These are phyloP conservation scores for Zasmidium citrigriseum DNA, from an alignment of 2,329 filamentous ascomycete genomes.

Conservation along the genomic window DNA sequence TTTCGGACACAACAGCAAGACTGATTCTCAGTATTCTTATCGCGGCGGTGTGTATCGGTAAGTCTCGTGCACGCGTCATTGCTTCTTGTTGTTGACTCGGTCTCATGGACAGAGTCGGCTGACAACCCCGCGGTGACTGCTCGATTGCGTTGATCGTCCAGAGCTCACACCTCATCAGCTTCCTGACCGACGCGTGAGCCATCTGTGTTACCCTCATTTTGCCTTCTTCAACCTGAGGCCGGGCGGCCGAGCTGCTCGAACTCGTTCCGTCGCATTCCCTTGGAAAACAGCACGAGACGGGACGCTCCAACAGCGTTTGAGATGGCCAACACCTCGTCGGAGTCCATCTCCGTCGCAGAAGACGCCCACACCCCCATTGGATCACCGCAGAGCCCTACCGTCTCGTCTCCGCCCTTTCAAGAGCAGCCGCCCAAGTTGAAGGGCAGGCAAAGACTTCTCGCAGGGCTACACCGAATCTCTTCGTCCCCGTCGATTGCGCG, in stretches of 20 bases:
- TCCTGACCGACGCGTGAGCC: not conserved
- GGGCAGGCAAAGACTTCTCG: constrained; percentile 68
- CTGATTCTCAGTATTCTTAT: not conserved
- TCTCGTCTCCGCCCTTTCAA: constrained; percentile 23
- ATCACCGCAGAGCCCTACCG: constrained; percentile 29
- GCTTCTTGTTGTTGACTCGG: not conserved
- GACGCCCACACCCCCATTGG: constrained; percentile 15
- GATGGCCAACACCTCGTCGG: constrained; percentile 20
- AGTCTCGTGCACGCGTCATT: not conserved
- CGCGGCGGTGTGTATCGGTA: not conserved
- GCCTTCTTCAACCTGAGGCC: not conserved
- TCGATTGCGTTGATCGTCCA: not conserved
- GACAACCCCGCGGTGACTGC: not conserved
- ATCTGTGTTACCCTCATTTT: not conserved
- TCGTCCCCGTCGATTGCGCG: constrained; percentile 73
- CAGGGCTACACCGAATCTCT: constrained; percentile 76
- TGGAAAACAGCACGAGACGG: constrained; percentile 1
- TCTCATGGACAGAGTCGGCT: constrained; percentile 3
- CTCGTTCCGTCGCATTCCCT: not conserved
- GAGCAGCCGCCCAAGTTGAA: constrained; percentile 60
- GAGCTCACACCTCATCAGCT: constrained; percentile 1
- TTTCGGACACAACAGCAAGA: constrained; percentile 1
- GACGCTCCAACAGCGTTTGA: constrained; percentile 5
- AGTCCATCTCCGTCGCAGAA: constrained; percentile 15
- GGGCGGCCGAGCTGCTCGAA: constrained; percentile 1